A percentile compares a stretch with the other conserved stretches of the same genome.
phyloP scores from a whole-genome alignment of 352 stramenopile species.

The Phytophthora hybrid region DNA sequence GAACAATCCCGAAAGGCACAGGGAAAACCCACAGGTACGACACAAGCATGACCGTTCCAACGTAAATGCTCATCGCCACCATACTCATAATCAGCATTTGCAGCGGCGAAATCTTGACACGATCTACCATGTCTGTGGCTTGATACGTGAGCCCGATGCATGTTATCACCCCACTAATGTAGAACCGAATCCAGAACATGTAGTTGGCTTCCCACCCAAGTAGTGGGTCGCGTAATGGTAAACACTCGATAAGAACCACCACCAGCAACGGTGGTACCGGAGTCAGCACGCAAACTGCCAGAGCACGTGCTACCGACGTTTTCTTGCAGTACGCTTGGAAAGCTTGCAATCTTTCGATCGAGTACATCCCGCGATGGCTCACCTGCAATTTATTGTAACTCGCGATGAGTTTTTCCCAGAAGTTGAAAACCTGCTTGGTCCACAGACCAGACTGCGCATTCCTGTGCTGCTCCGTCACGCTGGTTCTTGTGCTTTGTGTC shows the following conservation, averaged over 20 bases:
- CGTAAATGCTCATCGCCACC: too few relatives aligned
- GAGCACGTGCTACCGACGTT: conserved; percentile 1
- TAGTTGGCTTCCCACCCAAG: conserved; percentile 36
- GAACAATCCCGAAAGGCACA: conserved; percentile 44
- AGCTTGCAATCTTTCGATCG: conserved; percentile 44
- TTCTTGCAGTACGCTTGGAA: conserved; percentile 42
- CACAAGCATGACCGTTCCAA: too few relatives aligned
- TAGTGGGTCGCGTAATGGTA: conserved; percentile 15
- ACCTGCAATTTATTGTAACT: conserved; percentile 27
- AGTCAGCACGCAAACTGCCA: conserved; percentile 22
- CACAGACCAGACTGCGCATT: background rate
- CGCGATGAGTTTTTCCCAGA: background rate
- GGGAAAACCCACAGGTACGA: conserved; percentile 45
- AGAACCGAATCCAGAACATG: conserved; percentile 37
- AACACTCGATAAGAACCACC: conserved; percentile 22
- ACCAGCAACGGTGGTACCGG: conserved; percentile 20
- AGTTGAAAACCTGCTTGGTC: background rate
- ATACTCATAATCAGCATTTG: too few relatives aligned
- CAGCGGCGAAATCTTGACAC: conserved; percentile 9
- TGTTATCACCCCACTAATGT: conserved; percentile 14
- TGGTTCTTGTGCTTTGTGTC: background rate
- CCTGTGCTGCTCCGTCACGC: conserved; percentile 3
- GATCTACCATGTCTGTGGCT: conserved; percentile 14
- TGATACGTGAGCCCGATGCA: conserved; percentile 17
- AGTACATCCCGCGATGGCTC: conserved; percentile 46